These are phyloP conservation scores for Strobilomyces confusus DNA, from an alignment of 768 basidiomycete species.

Conservation along the genomic window DNA sequence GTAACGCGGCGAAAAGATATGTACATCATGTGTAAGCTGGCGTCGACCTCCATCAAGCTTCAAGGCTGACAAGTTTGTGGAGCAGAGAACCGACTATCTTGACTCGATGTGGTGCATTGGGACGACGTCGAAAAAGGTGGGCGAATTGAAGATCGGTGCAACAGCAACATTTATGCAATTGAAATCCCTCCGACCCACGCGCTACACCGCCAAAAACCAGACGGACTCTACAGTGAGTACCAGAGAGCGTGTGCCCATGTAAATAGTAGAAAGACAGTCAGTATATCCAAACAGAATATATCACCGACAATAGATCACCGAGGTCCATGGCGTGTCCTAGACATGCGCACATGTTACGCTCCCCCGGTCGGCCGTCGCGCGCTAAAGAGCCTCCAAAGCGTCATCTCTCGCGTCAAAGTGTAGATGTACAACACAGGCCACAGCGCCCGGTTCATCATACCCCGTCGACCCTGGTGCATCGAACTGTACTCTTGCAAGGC, in stretches of 20 bases:
- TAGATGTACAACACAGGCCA: constrained; percentile 20
- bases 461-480: constrained; percentile 13
- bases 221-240: not conserved
- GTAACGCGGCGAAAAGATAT: no score
- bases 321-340: not conserved
- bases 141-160: no score
- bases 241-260: not conserved
- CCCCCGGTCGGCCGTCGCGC: no score
- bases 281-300: not conserved
- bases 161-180: no score
- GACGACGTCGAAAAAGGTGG: no score
- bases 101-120: no score
- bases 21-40: no score
- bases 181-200: no score
- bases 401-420: not conserved
- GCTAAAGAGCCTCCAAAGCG: not conserved
- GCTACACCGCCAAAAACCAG: not conserved
- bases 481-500: constrained; percentile 40
- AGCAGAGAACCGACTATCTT: no score
- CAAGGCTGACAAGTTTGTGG: no score
- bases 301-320: not conserved
- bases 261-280: not conserved
- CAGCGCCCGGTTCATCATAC: constrained; percentile 9
- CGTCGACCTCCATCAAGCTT: no score
- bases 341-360: not conserved